A percentile compares a stretch with the other conserved stretches of the same genome.
phyloP scores from a whole-genome alignment of 2,329 filamentous ascomycete genomes.

The Dendrostoma leiphaemia region DNA sequence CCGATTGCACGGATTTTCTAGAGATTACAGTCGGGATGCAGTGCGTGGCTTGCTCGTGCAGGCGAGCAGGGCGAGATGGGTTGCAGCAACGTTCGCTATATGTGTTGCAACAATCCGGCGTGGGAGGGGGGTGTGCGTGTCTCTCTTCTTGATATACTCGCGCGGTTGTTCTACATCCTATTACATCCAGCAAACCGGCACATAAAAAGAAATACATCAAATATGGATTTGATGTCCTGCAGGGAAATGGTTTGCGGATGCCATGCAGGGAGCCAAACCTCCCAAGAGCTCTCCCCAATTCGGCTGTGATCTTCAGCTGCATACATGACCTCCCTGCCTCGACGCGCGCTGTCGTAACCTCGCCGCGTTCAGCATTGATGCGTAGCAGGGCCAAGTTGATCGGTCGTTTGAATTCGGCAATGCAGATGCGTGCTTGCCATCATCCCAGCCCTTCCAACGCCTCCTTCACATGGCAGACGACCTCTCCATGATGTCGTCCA shows the following conservation, averaged over 20 bases:
- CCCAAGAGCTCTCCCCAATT: background rate
- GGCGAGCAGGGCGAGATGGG: background rate
- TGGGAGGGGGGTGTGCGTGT: too few relatives aligned
- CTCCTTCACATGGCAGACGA: too few relatives aligned
- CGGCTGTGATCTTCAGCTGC: slow-evolving; percentile 1
- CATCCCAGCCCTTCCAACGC: background rate
- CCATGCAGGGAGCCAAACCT: background rate
- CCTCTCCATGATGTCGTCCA: background rate
- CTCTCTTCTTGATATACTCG: too few relatives aligned
- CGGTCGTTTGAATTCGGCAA: background rate
- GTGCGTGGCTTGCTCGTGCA: background rate
- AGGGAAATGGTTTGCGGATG: too few relatives aligned
- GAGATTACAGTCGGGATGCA: background rate
- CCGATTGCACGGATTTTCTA: background rate
- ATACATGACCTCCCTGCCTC: slow-evolving; percentile 7
- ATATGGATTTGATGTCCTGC: too few relatives aligned
- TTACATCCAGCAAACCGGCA: too few relatives aligned
- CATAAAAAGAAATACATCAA: too few relatives aligned
- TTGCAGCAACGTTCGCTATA: background rate
- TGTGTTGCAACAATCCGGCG: too few relatives aligned
- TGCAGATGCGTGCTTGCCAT: background rate
- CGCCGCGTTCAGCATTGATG: background rate
- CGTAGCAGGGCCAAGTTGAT: background rate
- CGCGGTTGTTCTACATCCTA: too few relatives aligned
- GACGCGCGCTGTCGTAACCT: slow-evolving; percentile 11